phyloP scores from a whole-genome alignment of 441 rosid genomes.

The Syzygium malaccense region DNA sequence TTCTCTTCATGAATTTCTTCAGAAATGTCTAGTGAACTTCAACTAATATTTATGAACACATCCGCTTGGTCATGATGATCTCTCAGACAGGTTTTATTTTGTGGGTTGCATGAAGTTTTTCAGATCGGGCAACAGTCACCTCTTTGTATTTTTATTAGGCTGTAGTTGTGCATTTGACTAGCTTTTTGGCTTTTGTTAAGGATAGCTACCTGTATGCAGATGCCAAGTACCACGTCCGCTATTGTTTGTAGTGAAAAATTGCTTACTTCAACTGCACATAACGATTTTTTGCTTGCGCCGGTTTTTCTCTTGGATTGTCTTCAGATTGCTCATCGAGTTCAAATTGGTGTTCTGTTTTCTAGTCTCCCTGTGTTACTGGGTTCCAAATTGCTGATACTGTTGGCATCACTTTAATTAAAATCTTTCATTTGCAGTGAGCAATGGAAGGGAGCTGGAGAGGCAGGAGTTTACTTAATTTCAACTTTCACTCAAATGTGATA shows the following conservation, averaged over 20 bases:
- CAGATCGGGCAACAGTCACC: not conserved
- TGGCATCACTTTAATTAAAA: not conserved
- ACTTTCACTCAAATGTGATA: not conserved
- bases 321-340: not conserved
- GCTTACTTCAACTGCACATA: not conserved
- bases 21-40: not conserved
- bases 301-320: not conserved
- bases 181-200: not conserved
- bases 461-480: not conserved
- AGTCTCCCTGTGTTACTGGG: not conserved
- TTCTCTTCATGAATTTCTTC: not conserved
- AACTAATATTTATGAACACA: not conserved
- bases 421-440: not conserved
- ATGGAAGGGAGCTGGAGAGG: not conserved
- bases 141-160: not conserved
- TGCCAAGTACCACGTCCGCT: not conserved
- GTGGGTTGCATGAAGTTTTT: not conserved
- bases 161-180: not conserved
- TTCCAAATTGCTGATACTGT: not conserved
- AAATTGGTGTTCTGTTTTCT: not conserved
- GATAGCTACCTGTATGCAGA: not conserved
- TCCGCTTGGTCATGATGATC: not conserved
- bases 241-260: not conserved
- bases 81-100: not conserved
- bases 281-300: not conserved